Base-by-base conservation (phyloP, 257 asterid genomes). In the Handroanthus guayacan region DNA sequence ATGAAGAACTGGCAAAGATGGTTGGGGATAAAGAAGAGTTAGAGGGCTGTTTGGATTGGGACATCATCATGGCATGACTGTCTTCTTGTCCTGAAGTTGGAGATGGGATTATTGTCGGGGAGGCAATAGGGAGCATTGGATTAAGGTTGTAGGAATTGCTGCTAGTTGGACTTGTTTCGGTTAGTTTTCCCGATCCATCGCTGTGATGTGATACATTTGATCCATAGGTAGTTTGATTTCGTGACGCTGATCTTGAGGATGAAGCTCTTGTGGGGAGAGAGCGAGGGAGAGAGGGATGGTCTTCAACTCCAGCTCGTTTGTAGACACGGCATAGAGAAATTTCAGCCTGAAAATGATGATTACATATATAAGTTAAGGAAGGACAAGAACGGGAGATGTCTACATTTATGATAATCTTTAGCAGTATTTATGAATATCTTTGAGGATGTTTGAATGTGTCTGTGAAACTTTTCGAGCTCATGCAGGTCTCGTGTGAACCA, bases 241-340 rank as follows among this genome's bases (percentile, higher is more conserved):
- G 51, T 47, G 14, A 5, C 18, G 36, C 3, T 25, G 60, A 14
- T 62, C 84, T 55, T 8, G 89, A 75, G 6, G 91, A 79, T 0
- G 84, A 70, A 5, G 87, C 83, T 47, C 82, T 69, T 17, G 89
- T 75, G 5, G 84, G 78, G 60, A 85, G 86, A 20, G 91, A 81
- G 3, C 94, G 94, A 3, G 96, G 96, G 36, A 90, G 91, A 9
- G 93, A 84, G 0, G 88, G 95, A 48, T 84, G 95, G 56, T 92
- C 96, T 78, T 90, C 96, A 16, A 89, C 91, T 75, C 97, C 97
- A 1, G 96, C 81, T 71, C 97, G 78, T 79, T 92, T 92, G 87
- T 90, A 84, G 45, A 92, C 97, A 0, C 97, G 93, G 62, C 97
- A 92, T 4, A 92, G 88, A n/a, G 96, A 92, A 62, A 92, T 92